Conservation (phyloP, 768 basidiomycete species). For the Macrolepiota albuminosa region DNA sequence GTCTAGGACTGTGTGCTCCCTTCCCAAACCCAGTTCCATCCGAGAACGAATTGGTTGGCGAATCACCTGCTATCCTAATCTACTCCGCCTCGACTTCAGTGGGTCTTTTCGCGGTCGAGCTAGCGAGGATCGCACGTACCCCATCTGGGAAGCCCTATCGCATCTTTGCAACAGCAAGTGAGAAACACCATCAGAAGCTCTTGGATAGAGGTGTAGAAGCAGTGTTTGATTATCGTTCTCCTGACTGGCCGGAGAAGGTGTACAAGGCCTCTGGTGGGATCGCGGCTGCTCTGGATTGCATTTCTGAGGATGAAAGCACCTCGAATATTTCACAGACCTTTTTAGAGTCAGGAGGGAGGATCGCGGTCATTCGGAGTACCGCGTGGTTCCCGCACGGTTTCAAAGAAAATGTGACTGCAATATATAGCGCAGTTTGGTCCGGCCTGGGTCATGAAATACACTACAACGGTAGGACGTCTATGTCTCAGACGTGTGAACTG, state of each 20-base stretch:
- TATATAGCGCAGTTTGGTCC: constrained; percentile 28
- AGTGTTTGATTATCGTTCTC: constrained; percentile 27
- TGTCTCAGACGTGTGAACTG: neutral
- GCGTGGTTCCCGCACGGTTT: constrained; percentile 23
- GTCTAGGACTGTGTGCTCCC: constrained; percentile 24
- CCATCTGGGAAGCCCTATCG: constrained; percentile 20
- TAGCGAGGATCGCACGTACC: constrained; percentile 21
- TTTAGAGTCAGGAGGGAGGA: constrained; percentile 21
- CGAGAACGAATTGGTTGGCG: constrained; percentile 6
- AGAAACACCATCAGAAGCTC: constrained; percentile 24
- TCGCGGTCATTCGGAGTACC: constrained; percentile 24
- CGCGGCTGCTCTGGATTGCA: constrained; percentile 28
- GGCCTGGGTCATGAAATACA: constrained; percentile 28
- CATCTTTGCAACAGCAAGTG: constrained; percentile 26
- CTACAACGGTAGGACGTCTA: constrained; percentile 21
- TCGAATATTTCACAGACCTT: constrained; percentile 26
- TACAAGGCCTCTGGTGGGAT: constrained; percentile 23
- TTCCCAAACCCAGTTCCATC: constrained; percentile 21
- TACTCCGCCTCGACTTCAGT: constrained; percentile 32
- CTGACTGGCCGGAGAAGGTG: constrained; percentile 26
- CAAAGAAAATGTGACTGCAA: constrained; percentile 20
- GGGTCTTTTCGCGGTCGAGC: constrained; percentile 26
- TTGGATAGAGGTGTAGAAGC: constrained; percentile 24
- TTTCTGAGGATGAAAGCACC: constrained; percentile 27
- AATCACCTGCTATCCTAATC: constrained; percentile 23